Conservation (phyloP, 768 basidiomycete species). For the Pulveroboletus sp. region DNA sequence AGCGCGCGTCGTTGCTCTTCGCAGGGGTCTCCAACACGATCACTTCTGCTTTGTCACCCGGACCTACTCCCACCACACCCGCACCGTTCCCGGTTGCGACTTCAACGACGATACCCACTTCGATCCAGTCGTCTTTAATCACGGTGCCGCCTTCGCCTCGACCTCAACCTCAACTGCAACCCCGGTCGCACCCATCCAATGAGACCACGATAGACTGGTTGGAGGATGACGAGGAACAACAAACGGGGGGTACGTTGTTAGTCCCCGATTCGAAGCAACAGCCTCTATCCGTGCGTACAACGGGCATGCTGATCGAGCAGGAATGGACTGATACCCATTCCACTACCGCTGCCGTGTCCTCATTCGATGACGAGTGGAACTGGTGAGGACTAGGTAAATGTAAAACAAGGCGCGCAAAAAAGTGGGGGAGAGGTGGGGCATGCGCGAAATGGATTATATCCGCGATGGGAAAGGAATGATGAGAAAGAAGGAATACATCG, state of each 20-base stretch:
- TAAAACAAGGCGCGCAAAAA: no score
- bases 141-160: slow-evolving; percentile 5
- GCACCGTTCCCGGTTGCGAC: slow-evolving; percentile 7
- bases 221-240: slow-evolving; percentile 39
- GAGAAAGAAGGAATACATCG: no score
- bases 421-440: no score
- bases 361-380: slow-evolving; percentile 51
- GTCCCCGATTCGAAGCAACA: slow-evolving; percentile 28
- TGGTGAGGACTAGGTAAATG: slow-evolving; percentile 36
- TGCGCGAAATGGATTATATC: no score
- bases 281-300: background rate
- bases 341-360: background rate
- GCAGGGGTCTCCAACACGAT: slow-evolving; percentile 61
- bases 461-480: no score
- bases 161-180: background rate
- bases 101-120: slow-evolving; percentile 6
- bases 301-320: background rate
- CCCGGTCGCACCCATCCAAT: slow-evolving; percentile 7
- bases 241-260: slow-evolving; percentile 21
- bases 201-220: slow-evolving; percentile 16
- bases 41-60: slow-evolving; percentile 42
- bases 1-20: slow-evolving; percentile 61
- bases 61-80: slow-evolving; percentile 31
- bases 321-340: no score
- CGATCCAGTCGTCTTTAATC: background rate